Evolutionary conservation across 164 flowering plant genomes (phyloP).

Genomic region (Houttuynia cordata): DNA sequence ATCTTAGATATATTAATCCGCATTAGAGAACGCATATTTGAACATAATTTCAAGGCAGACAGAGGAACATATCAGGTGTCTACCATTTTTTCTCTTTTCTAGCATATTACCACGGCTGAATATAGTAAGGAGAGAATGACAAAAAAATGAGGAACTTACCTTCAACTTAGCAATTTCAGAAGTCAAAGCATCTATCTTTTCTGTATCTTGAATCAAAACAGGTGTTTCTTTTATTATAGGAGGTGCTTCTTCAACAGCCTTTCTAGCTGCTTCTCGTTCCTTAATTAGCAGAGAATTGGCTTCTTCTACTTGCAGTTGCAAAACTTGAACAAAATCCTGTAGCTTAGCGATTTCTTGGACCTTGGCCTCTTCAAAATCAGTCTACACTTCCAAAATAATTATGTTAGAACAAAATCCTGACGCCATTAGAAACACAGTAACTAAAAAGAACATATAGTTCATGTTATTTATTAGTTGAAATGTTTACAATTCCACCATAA

Average conservation of each 20-base stretch:
- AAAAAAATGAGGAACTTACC: slow-evolving; percentile 28
- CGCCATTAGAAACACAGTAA: too few species aligned
- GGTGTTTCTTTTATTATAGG: slow-evolving; percentile 96
- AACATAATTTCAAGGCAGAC: too few species aligned
- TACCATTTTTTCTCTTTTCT: too few species aligned
- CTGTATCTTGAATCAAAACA: slow-evolving; percentile 79
- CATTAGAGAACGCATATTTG: too few species aligned
- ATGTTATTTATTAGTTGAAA: neutral
- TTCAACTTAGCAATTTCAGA: slow-evolving; percentile 77
- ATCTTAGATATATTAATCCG: too few species aligned
- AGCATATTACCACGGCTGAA: too few species aligned
- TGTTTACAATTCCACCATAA: neutral
- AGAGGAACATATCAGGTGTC: too few species aligned
- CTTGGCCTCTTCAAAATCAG: slow-evolving; percentile 87
- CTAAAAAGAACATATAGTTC: neutral
- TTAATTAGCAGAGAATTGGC: slow-evolving; percentile 53
- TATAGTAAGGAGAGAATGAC: too few species aligned
- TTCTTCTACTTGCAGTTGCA: slow-evolving; percentile 78
- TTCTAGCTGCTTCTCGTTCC: slow-evolving; percentile 86
- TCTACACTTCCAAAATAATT: slow-evolving; percentile 31
- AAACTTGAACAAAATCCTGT: slow-evolving; percentile 66
- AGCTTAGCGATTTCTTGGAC: slow-evolving; percentile 74
- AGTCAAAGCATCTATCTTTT: slow-evolving; percentile 59
- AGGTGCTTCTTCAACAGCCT: slow-evolving; percentile 96
- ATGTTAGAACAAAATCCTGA: neutral